Conservation (phyloP, 805 yeast genomes). For the Yarrowia sp. region DNA sequence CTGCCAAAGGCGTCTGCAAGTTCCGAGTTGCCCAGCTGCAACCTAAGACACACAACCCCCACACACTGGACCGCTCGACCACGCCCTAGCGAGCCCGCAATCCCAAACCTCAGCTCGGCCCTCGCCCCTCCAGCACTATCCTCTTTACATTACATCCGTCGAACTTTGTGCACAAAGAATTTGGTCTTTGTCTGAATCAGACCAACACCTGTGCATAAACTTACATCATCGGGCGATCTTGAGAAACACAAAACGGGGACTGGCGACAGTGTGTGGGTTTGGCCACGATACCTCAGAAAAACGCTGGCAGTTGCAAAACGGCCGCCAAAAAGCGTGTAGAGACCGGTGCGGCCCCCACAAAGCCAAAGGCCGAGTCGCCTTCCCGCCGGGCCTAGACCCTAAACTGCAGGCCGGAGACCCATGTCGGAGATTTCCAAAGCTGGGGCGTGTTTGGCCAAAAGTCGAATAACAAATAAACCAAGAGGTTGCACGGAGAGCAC, state of each 20-base stretch:
- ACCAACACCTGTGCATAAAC: conserved; percentile 31
- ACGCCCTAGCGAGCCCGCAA: too few relatives aligned
- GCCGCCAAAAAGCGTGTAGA: too few relatives aligned
- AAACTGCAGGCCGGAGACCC: too few relatives aligned
- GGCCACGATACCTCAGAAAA: too few relatives aligned
- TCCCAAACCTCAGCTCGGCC: neutral
- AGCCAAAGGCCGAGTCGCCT: neutral
- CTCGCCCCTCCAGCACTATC: conserved; percentile 28
- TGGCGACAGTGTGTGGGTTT: neutral
- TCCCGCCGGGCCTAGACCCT: conserved; percentile 6
- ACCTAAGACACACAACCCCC: too few relatives aligned
- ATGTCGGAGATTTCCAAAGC: neutral
- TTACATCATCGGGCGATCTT: conserved; percentile 35
- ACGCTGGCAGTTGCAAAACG: too few relatives aligned
- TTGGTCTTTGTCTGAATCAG: conserved; percentile 7
- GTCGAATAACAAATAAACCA: neutral
- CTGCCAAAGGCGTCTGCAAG: too few relatives aligned
- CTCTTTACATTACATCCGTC: conserved; percentile 29
- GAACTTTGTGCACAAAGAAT: conserved; percentile 23
- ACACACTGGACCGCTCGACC: too few relatives aligned
- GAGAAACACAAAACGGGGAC: conserved; percentile 6
- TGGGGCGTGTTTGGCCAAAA: neutral
- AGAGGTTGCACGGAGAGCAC: neutral
- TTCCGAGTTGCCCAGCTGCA: too few relatives aligned
- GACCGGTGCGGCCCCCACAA: too few relatives aligned